Percentiles rank a stretch among this genome's conserved stretches.
phyloP scores from a whole-genome alignment of 2,329 filamentous ascomycete genomes.

The Epichloe aotearoae region DNA sequence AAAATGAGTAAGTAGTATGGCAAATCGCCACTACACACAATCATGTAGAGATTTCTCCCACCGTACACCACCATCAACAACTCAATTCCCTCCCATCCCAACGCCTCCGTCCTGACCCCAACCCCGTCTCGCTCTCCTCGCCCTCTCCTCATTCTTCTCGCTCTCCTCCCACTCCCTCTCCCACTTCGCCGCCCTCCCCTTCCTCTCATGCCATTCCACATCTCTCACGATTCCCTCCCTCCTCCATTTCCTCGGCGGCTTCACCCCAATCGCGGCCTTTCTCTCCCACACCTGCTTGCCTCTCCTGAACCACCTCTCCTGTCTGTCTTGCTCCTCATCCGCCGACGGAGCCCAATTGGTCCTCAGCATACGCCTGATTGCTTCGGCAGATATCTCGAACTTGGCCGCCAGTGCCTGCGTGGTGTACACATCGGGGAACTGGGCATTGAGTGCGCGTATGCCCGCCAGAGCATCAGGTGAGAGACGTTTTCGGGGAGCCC shows the following conservation, averaged over 20 bases:
- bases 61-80: not conserved
- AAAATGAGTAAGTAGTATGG: too few species aligned
- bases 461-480: slow-evolving; percentile 89
- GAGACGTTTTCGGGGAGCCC: slow-evolving; percentile 72
- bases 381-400: slow-evolving; percentile 80
- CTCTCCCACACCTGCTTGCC: slow-evolving; percentile 46
- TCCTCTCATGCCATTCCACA: slow-evolving; percentile 26
- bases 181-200: slow-evolving; percentile 13
- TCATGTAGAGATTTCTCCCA: not conserved
- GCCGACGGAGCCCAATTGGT: slow-evolving; percentile 57
- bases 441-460: slow-evolving; percentile 67
- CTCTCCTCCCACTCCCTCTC: slow-evolving; percentile 19
- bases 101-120: not conserved
- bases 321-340: slow-evolving; percentile 43
- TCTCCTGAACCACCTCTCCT: slow-evolving; percentile 47
- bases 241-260: slow-evolving; percentile 49
- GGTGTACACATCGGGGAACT: slow-evolving; percentile 66
- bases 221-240: slow-evolving; percentile 36
- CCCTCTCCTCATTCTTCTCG: slow-evolving; percentile 16
- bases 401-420: slow-evolving; percentile 59
- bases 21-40: not conserved
- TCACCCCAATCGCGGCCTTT: slow-evolving; percentile 46
- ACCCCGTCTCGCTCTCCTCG: slow-evolving; percentile 7
- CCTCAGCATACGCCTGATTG: slow-evolving; percentile 73
- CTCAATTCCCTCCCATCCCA: not conserved